phyloP scores from a whole-genome alignment of 176 grass and related monocot species.

The Panicum miliaceum region DNA sequence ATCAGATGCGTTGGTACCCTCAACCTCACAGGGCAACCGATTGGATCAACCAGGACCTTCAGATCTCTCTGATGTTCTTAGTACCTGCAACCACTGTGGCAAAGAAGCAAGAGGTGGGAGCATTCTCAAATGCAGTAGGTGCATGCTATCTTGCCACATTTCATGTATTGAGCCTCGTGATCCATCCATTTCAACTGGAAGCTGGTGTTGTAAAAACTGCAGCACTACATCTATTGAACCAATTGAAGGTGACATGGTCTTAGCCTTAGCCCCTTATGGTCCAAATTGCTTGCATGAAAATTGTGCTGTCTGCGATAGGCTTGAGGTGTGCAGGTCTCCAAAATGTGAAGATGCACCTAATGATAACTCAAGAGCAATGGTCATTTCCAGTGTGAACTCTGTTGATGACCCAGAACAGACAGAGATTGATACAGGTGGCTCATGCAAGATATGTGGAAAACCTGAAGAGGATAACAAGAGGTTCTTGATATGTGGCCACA shows the following conservation, averaged over 20 bases:
- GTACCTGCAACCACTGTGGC: slow-evolving; percentile 59
- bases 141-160: slow-evolving; percentile 59
- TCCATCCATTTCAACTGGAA: slow-evolving; percentile 49
- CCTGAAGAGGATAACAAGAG: slow-evolving; percentile 68
- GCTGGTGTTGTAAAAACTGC: slow-evolving; percentile 74
- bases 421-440: slow-evolving; percentile 37
- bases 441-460: slow-evolving; percentile 84
- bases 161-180: slow-evolving; percentile 62
- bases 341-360: slow-evolving; percentile 30
- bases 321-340: slow-evolving; percentile 42
- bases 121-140: slow-evolving; percentile 65
- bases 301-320: slow-evolving; percentile 56
- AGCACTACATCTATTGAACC: not conserved
- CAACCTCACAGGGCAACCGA: slow-evolving; percentile 36
- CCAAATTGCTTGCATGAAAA: slow-evolving; percentile 43
- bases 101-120: slow-evolving; percentile 48
- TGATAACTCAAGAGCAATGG: slow-evolving; percentile 45
- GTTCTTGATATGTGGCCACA: slow-evolving; percentile 74
- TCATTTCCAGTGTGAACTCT: slow-evolving; percentile 38
- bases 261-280: no score
- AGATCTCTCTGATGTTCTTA: slow-evolving; percentile 44
- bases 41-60: slow-evolving; percentile 52
- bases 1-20: slow-evolving; percentile 37
- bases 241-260: slow-evolving; percentile 23
- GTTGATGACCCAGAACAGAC: slow-evolving; percentile 30